Conservation (phyloP, 2,329 filamentous ascomycete species). For the Aureobasidium sp. region DNA sequence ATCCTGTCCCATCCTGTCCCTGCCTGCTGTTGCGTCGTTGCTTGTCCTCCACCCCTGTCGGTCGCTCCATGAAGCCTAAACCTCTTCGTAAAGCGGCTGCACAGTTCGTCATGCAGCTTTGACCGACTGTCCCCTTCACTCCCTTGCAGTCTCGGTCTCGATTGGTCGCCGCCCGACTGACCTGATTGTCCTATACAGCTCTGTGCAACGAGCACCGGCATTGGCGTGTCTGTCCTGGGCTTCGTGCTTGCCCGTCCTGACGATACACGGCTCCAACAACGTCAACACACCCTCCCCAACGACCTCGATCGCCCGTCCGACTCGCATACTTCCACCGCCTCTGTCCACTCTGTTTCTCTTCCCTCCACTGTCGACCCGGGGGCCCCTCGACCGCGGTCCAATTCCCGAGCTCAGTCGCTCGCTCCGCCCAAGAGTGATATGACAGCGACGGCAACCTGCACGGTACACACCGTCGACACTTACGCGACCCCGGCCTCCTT, state of each 20-base stretch:
- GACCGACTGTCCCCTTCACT: not conserved
- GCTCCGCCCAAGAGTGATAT: slow-evolving; percentile 17
- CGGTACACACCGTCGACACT: slow-evolving; percentile 19
- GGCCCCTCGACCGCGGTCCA: slow-evolving; percentile 1
- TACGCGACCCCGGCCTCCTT: slow-evolving; percentile 18
- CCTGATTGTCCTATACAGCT: slow-evolving; percentile 39
- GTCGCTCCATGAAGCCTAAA: slow-evolving; percentile 6
- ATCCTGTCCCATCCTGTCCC: not conserved
- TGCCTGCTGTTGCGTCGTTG: slow-evolving; percentile 3
- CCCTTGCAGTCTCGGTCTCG: slow-evolving; percentile 9
- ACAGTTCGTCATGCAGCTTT: slow-evolving; percentile 12
- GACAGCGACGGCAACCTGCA: slow-evolving; percentile 20
- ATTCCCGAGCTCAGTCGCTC: not conserved
- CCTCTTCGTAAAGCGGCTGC: slow-evolving; percentile 7
- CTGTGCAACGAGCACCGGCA: slow-evolving; percentile 54
- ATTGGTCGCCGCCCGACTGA: slow-evolving; percentile 13
- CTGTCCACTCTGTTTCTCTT: slow-evolving; percentile 5
- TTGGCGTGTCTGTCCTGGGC: slow-evolving; percentile 54
- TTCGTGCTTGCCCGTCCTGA: slow-evolving; percentile 50
- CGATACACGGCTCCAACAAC: not conserved
- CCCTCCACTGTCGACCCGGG: not conserved
- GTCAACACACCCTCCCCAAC: not conserved
- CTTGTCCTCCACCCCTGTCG: slow-evolving; percentile 1
- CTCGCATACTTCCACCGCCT: slow-evolving; percentile 2
- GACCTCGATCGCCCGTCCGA: not conserved